Conservation (phyloP, 1,284 basidiomycete species). For the Ustilago nuda region DNA sequence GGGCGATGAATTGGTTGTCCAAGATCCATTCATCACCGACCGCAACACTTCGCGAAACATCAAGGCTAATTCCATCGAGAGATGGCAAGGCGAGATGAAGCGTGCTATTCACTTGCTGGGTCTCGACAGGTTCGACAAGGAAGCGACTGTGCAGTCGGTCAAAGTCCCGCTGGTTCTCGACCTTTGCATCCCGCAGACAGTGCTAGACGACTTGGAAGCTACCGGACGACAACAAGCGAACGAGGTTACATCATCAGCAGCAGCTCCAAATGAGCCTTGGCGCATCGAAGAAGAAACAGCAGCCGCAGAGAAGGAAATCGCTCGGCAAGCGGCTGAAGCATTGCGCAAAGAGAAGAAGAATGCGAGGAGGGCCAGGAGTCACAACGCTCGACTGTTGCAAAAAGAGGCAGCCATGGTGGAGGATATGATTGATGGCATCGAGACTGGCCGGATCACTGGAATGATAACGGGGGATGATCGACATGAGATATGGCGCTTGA, state of each 20-base stretch:
- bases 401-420: conserved; percentile 35
- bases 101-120: conserved; percentile 21
- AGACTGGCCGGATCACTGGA: conserved; percentile 3
- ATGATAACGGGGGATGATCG: background rate
- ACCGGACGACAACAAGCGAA: background rate
- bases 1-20: conserved; percentile 63
- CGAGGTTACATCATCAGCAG: too few relatives aligned
- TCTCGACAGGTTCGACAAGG: background rate
- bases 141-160: background rate
- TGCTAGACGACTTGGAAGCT: conserved; percentile 7
- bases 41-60: conserved; percentile 68
- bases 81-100: conserved; percentile 32
- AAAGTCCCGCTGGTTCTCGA: conserved; percentile 33
- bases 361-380: conserved; percentile 12
- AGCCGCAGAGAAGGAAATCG: conserved; percentile 17
- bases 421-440: conserved; percentile 33
- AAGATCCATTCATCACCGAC: conserved; percentile 69
- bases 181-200: conserved; percentile 20
- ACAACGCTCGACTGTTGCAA: conserved; percentile 26
- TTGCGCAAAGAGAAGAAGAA: conserved; percentile 25
- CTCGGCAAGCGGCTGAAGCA: conserved; percentile 19
- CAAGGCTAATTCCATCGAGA: conserved; percentile 20
- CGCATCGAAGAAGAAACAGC: conserved; percentile 17
- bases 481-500: conserved; percentile 15
- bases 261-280: conserved; percentile 14